A percentile compares a stretch with the other conserved stretches of the same genome.
Conservation (phyloP, 129 eudicot genomes). For the Daucus carota region DH1_v3.0 NC_030383.2:52255501-52256000, state of each 20-base stretch:
- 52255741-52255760: not conserved
- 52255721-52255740: not conserved
- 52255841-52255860: conserved; percentile 63
- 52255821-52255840: conserved; percentile 61
- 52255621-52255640: not conserved
- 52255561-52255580: not conserved
- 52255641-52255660: not conserved
- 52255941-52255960: not conserved
- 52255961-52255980: not conserved
- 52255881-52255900: conserved; percentile 57
- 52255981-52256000: not conserved
- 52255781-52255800: conserved; percentile 59
- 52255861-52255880: conserved; percentile 65
- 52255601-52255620: not conserved
- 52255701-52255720: not conserved
- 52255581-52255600: not conserved
- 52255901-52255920: conserved; percentile 55
- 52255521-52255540: not conserved
- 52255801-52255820: conserved; percentile 63
- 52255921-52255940: conserved; percentile 22
- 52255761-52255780: conserved; percentile 7
- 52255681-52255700: not conserved
- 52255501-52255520: not conserved
- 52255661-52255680: not conserved
- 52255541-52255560: not conserved